Percentiles rank a stretch among this genome's conserved stretches.
Conservation (phyloP, 2,329 filamentous ascomycete genomes). For the Talaromyces sp. region DNA sequence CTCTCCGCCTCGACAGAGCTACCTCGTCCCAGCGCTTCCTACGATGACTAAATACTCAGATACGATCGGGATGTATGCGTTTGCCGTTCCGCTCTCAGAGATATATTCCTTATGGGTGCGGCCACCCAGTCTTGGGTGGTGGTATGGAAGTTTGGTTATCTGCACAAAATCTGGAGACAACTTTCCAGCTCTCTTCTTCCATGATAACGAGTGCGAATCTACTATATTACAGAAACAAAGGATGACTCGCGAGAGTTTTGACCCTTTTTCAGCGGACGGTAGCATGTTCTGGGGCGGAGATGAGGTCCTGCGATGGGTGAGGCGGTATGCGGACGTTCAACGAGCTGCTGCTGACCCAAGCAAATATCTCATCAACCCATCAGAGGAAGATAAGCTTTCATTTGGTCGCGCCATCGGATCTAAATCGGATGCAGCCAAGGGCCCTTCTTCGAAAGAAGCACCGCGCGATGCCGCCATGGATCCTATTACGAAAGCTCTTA, state of each 20-base stretch:
- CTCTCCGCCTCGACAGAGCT: slow-evolving; percentile 77
- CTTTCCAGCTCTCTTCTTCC: slow-evolving; percentile 94
- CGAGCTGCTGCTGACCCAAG: slow-evolving; percentile 82
- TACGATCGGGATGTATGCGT: slow-evolving; percentile 76
- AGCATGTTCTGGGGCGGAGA: slow-evolving; percentile 94
- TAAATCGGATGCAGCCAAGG: slow-evolving; percentile 41
- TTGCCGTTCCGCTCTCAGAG: slow-evolving; percentile 83
- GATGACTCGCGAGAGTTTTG: slow-evolving; percentile 76
- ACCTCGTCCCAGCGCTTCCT: slow-evolving; percentile 86
- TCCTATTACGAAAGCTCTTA: slow-evolving; percentile 86
- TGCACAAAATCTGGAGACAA: slow-evolving; percentile 88
- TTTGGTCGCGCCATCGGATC: slow-evolving; percentile 59
- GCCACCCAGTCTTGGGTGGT: slow-evolving; percentile 93
- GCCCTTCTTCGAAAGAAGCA: slow-evolving; percentile 28
- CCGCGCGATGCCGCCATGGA: slow-evolving; percentile 75
- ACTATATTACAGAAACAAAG: slow-evolving; percentile 93
- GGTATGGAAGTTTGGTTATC: slow-evolving; percentile 93
- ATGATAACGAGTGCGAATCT: slow-evolving; percentile 93
- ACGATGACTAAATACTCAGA: slow-evolving; percentile 73
- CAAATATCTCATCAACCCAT: slow-evolving; percentile 86
- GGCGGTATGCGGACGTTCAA: slow-evolving; percentile 77
- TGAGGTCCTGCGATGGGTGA: slow-evolving; percentile 88
- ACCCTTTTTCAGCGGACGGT: slow-evolving; percentile 80
- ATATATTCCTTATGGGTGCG: slow-evolving; percentile 88
- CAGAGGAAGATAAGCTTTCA: slow-evolving; percentile 73